Base-by-base conservation (phyloP, 2,329 filamentous ascomycete genomes). In the Penicillium capsulatum region DNA sequence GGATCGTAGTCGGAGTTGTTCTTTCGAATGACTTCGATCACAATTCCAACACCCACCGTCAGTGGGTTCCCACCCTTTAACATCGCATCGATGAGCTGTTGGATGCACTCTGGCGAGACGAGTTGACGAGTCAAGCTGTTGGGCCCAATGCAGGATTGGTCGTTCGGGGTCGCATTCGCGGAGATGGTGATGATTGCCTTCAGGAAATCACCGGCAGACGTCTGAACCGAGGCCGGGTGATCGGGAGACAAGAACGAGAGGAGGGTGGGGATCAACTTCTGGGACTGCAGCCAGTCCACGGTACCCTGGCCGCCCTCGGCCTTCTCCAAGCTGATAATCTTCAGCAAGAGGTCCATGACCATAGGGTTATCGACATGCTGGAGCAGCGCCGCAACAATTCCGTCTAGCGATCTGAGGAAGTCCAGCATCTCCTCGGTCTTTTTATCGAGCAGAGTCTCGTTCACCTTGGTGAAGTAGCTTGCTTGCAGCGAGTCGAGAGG, bases 121-220 rank as follows among this genome's bases (percentile, higher is more conserved):
- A 98, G 76, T 66, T 98, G 89, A 28, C 92, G 83, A 4, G 92
- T 98, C 34, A 98, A 77, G 60, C 95, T 92, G 63, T 98, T 98
- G 3, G 92, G 92, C 3, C 92, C 92, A 61, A 98, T 97, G 57
- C 94, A 96, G n/a, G 91, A 92, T 62, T 96, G 90, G 59, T 98
- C 92, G 58, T 96, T 94, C 55, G 95, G 92, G 1, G 91, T 96
- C 3, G 92, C 92, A 60, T 98, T 98, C 45, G 92, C 92, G 1
- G 92, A 97, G 42, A 98, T 96, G 17, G 92, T 98, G 52, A 98
- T 97, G 60, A 98, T 96, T 29, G 92, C 92, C 65, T 98, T 98
- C 56, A 98, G 78, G 54, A 98, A 98, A 61, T 98, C 92, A 30
- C 92, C 92, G 1, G 92, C 92, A 0, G 92, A 94, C 0, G 92